phyloP scores from a whole-genome alignment of 2,329 filamentous ascomycete species.

The Hypomyces rosellus region DNA sequence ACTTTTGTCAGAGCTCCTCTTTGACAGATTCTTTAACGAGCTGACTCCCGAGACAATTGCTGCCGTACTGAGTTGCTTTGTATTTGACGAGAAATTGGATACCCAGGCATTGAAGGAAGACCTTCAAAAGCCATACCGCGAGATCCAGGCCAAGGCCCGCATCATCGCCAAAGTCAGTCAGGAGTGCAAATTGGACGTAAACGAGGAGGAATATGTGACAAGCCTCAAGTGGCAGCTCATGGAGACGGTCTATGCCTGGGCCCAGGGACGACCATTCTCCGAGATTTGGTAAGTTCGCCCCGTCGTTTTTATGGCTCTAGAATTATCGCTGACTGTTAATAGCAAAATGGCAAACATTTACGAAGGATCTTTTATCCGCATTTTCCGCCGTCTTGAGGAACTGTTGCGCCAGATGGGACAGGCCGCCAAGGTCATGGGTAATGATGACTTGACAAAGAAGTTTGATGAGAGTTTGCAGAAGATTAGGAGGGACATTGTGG shows the following conservation, averaged over 20 bases:
- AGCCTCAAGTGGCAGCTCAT: slow-evolving; percentile 92
- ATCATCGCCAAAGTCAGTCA: slow-evolving; percentile 88
- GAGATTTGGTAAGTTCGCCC: slow-evolving; percentile 76
- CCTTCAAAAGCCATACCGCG: slow-evolving; percentile 75
- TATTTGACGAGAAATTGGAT: slow-evolving; percentile 94
- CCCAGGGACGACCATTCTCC: slow-evolving; percentile 80
- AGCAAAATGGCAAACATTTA: slow-evolving; percentile 99
- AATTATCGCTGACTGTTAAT: slow-evolving; percentile 18
- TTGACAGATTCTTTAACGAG: slow-evolving; percentile 98
- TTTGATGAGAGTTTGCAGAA: slow-evolving; percentile 82
- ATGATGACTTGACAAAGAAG: slow-evolving; percentile 84
- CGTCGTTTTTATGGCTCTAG: not conserved
- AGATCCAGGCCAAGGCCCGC: slow-evolving; percentile 81
- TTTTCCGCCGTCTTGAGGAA: slow-evolving; percentile 94
- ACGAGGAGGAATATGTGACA: slow-evolving; percentile 88
- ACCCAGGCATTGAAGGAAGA: slow-evolving; percentile 74
- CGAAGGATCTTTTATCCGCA: slow-evolving; percentile 90
- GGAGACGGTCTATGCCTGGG: slow-evolving; percentile 93
- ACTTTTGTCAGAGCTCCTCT: slow-evolving; percentile 84
- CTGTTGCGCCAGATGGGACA: slow-evolving; percentile 91
- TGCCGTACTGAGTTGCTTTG: slow-evolving; percentile 83
- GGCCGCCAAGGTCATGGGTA: slow-evolving; percentile 96
- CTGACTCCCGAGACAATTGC: slow-evolving; percentile 82
- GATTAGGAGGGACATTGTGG: slow-evolving; percentile 89
- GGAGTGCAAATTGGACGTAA: slow-evolving; percentile 89